A percentile compares a stretch with the other conserved stretches of the same genome.
phyloP scores from a whole-genome alignment of 2,329 filamentous ascomycete species.

The Fusarium sp. region DNA sequence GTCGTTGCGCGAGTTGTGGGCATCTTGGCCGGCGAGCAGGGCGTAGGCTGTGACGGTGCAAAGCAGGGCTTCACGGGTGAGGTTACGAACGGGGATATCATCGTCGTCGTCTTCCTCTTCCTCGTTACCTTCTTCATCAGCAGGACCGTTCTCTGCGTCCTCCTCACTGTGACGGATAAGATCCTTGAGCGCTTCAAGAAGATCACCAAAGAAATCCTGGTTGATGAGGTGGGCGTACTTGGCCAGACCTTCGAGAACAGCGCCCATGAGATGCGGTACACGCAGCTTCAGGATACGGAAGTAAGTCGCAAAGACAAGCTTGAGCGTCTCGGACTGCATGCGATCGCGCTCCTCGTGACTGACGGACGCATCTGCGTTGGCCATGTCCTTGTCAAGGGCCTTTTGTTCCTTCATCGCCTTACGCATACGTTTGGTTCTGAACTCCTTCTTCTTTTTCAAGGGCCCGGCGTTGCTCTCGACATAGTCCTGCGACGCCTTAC shows the following conservation, averaged over 20 bases:
- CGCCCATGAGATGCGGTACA: conserved; percentile 90
- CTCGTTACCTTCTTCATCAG: conserved; percentile 61
- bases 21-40: conserved; percentile 95
- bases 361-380: conserved; percentile 90
- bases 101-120: conserved; percentile 63
- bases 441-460: conserved; percentile 80
- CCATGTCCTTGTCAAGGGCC: conserved; percentile 91
- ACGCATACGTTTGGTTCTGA: conserved; percentile 88
- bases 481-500: conserved; percentile 83
- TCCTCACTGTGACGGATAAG: conserved; percentile 83
- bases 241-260: conserved; percentile 92
- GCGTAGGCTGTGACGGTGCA: conserved; percentile 97
- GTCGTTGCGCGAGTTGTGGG: conserved; percentile 83
- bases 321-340: conserved; percentile 95
- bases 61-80: conserved; percentile 88
- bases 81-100: conserved; percentile 72
- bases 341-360: conserved; percentile 92
- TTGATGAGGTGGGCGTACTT: conserved; percentile 98
- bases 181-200: conserved; percentile 94
- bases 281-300: conserved; percentile 93
- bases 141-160: conserved; percentile 62
- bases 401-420: conserved; percentile 91
- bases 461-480: conserved; percentile 73
- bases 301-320: conserved; percentile 95
- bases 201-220: conserved; percentile 97